A percentile compares a stretch with the other conserved stretches of the same genome.
phyloP scores from a whole-genome alignment of 257 asterid genomes.

The Solanum virginianum region DNA sequence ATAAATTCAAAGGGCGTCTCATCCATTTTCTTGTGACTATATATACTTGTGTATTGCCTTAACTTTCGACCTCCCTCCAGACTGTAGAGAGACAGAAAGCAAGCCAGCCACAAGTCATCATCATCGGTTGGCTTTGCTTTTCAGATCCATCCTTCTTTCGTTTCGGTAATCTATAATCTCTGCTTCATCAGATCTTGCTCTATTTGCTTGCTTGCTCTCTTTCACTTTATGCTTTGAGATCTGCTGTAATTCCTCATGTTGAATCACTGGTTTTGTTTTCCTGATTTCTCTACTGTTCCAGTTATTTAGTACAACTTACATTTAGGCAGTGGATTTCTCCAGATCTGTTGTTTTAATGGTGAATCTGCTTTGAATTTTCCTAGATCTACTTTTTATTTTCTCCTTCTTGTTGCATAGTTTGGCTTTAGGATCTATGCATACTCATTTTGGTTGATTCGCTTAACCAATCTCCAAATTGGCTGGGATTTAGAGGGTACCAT shows the following conservation, averaged over 20 bases:
- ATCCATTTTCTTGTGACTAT: background rate
- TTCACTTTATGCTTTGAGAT: background rate
- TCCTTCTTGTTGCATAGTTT: background rate
- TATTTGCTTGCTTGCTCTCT: background rate
- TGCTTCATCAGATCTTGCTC: background rate
- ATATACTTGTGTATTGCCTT: background rate
- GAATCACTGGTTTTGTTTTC: background rate
- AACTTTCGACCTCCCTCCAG: background rate
- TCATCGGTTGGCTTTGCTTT: background rate
- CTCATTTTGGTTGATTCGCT: background rate
- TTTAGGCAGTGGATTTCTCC: background rate
- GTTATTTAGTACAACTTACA: background rate
- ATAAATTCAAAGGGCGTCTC: background rate
- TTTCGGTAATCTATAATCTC: background rate
- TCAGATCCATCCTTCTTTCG: background rate
- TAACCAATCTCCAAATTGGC: background rate
- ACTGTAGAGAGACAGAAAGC: background rate
- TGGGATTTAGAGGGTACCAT: background rate
- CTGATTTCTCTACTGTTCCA: background rate
- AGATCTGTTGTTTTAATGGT: slow-evolving; percentile 5
- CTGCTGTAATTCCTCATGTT: background rate
- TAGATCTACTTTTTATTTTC: slow-evolving; percentile 5
- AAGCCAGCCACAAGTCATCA: background rate
- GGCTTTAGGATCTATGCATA: background rate
- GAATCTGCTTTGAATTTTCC: background rate